These are phyloP conservation scores for Cutaneotrichosporon curvatum DNA, from an alignment of 1,284 basidiomycete genomes.

Conservation along the genomic window DNA sequence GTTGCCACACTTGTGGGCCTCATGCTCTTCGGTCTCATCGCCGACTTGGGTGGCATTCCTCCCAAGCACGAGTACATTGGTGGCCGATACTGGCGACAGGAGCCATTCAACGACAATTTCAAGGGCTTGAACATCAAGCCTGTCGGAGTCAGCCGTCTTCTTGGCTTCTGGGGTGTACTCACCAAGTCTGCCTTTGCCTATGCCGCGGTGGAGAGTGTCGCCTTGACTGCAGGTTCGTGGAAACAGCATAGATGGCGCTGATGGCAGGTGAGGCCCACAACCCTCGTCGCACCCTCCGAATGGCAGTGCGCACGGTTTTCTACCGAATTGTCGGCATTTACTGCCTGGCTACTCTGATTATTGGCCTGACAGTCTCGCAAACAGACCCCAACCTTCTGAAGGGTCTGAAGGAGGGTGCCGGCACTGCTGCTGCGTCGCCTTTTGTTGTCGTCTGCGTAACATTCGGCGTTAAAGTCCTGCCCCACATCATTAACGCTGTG, in stretches of 20 bases:
- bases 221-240: conserved; percentile 30
- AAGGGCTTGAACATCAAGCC: conserved; percentile 8
- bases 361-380: conserved; percentile 40
- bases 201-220: conserved; percentile 43
- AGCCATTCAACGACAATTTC: conserved; percentile 44
- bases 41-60: conserved; percentile 65
- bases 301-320: conserved; percentile 64
- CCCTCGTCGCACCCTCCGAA: conserved; percentile 63
- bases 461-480: conserved; percentile 66
- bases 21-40: conserved; percentile 59
- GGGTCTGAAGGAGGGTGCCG: conserved; percentile 51
- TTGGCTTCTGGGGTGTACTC: conserved; percentile 58
- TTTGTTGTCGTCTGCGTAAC: conserved; percentile 64
- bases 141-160: conserved; percentile 43
- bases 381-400: conserved; percentile 43
- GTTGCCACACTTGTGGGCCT: conserved; percentile 54
- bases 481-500: conserved; percentile 60
- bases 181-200: conserved; percentile 32
- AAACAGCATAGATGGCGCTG: too few species aligned
- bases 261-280: conserved; percentile 50
- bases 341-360: conserved; percentile 13
- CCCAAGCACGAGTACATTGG: conserved; percentile 48
- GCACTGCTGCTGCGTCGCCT: conserved; percentile 65
- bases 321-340: conserved; percentile 64
- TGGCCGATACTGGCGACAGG: conserved; percentile 57